These are phyloP conservation scores for Boletus rex-veris DNA, from an alignment of 768 basidiomycete genomes.

Conservation along the genomic window DNA sequence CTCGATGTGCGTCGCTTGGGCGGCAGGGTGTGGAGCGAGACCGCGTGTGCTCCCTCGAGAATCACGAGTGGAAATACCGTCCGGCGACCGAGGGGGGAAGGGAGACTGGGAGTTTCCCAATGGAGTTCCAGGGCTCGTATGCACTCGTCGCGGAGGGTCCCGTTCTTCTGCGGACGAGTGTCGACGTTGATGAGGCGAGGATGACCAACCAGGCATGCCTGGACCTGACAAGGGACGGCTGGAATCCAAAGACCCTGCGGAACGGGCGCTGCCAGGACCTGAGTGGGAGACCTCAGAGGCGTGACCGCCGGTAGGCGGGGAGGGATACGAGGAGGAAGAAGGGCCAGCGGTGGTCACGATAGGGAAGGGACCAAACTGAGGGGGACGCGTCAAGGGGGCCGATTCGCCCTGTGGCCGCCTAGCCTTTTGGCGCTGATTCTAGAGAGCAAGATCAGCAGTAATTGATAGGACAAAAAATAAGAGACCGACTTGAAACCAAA, in stretches of 20 bases:
- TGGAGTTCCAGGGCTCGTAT: constrained; percentile 9
- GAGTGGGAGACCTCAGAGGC: constrained; percentile 13
- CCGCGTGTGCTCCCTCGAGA: constrained; percentile 12
- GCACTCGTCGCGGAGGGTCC: constrained; percentile 12
- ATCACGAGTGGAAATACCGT: constrained; percentile 8
- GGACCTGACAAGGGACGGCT: constrained; percentile 49
- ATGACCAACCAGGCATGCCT: constrained; percentile 45
- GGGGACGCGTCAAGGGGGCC: constrained; percentile 48
- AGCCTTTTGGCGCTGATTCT: constrained; percentile 90
- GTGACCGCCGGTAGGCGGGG: constrained; percentile 3
- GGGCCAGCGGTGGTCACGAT: constrained; percentile 37
- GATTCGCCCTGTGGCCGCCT: constrained; percentile 68
- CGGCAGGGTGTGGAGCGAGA: constrained; percentile 5
- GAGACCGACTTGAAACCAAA: constrained; percentile 77
- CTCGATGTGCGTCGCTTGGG: constrained; percentile 11
- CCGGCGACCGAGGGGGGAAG: constrained; percentile 5
- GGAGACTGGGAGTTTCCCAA: constrained; percentile 1
- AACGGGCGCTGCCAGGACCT: constrained; percentile 11
- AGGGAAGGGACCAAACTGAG: constrained; percentile 63
- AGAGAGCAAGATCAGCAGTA: constrained; percentile 8
- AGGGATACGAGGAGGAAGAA: constrained; percentile 17
- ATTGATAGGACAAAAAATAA: background rate
- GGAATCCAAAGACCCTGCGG: constrained; percentile 32
- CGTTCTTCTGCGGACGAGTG: constrained; percentile 19
- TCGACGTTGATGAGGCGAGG: constrained; percentile 10